Base-by-base conservation (phyloP, 495 filamentous ascomycete species). In the Cairneyella variabilis region DNA sequence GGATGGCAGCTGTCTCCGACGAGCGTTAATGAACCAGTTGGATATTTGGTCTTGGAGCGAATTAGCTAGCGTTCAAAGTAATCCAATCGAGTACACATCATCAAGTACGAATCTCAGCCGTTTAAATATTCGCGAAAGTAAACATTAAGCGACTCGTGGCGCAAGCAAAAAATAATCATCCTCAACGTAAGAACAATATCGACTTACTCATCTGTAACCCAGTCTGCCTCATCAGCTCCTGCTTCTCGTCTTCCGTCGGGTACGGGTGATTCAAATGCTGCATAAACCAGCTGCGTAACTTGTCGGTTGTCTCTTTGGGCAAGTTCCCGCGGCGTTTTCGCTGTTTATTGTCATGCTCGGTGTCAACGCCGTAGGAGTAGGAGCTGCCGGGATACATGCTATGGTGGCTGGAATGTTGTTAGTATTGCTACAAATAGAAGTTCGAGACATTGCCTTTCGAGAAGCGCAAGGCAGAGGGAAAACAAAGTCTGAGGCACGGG, bases 11-110 rank as follows among this genome's bases (percentile, higher is more conserved):
- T 89, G 84, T 37, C 90, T 82, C 40, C 90, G 76, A 47, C 90
- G 78, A 9, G 90, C 89, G 61, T 95, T 96, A 67, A 96, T 96
- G 67, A 95, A 96, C 90, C 90, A 96, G 63, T 96, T 96, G 55
- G 87, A 91, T 48, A 96, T 89, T 80, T 95, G 68, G 59, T 73
- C 72, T 70, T 17, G n/a, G n/a, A n/a, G n/a, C n/a, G n/a, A n/a
- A n/a, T n/a, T n/a, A n/a, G n/a, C n/a, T n/a, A n/a, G n/a, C n/a
- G n/a, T n/a, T n/a, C n/a, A n/a, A n/a, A n/a, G n/a, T n/a, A n/a
- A n/a, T n/a, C n/a, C n/a, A n/a, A n/a, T n/a, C n/a, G n/a, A n/a
- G n/a, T n/a, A n/a, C n/a, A n/a, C n/a, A n/a, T n/a, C n/a, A n/a
- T n/a, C n/a, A n/a, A n/a, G n/a, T n/a, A n/a, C n/a, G n/a, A n/a